These are phyloP conservation scores for Vitis riparia DNA, from an alignment of 164 flowering plant genomes.

Conservation along the genomic window DNA sequence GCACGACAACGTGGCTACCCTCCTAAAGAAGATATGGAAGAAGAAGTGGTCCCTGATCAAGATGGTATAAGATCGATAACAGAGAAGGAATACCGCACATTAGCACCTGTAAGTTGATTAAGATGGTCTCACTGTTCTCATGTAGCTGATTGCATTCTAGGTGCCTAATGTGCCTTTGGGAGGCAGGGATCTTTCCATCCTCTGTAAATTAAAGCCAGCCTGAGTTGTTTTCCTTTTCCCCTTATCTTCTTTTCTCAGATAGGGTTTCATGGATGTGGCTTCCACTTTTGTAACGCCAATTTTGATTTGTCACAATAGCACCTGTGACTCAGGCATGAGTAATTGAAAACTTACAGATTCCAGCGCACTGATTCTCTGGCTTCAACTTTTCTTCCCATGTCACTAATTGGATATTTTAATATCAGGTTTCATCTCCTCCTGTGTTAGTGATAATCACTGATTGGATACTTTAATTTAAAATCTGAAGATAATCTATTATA, in stretches of 20 bases:
- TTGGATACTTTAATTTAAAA: background rate
- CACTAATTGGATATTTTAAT: no score
- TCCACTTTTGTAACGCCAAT: slow-evolving; percentile 7
- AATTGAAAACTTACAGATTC: no score
- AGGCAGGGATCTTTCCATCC: slow-evolving; percentile 1
- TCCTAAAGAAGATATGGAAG: slow-evolving; percentile 60
- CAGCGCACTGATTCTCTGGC: no score
- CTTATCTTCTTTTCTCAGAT: background rate
- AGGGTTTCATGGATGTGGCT: background rate
- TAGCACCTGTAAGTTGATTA: slow-evolving; percentile 36
- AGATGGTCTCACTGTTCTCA: background rate
- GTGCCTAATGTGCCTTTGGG: background rate
- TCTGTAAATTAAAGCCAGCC: slow-evolving; percentile 1
- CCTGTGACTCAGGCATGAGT: no score
- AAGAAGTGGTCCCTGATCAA: slow-evolving; percentile 40
- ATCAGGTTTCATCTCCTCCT: no score
- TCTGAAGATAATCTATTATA: background rate
- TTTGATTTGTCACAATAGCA: slow-evolving; percentile 2
- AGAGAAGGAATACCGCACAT: slow-evolving; percentile 63
- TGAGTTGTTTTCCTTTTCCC: background rate
- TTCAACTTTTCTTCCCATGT: no score
- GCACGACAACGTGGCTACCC: slow-evolving; percentile 65
- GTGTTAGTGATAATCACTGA: background rate
- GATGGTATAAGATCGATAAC: slow-evolving; percentile 72
- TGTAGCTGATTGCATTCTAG: no score